Percentiles rank a stretch among this genome's conserved stretches.
Conservation (phyloP, 345 rosid species). For the Aquilaria yunnanensis region DNA sequence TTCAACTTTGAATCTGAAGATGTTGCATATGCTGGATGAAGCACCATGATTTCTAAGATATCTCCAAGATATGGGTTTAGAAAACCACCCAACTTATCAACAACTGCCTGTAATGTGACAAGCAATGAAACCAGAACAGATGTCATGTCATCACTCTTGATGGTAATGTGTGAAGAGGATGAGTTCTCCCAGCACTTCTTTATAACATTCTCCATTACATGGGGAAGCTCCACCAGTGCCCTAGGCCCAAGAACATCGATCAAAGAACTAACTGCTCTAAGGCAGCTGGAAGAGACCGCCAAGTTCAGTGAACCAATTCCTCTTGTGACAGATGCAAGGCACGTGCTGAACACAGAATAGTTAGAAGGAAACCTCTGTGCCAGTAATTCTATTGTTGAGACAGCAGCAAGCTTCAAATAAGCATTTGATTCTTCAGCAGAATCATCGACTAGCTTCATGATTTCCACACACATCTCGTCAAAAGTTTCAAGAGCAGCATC, state of each 20-base stretch:
- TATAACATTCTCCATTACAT: conserved; percentile 58
- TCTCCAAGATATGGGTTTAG: conserved; percentile 81
- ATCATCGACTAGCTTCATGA: conserved; percentile 57
- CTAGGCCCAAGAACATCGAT: conserved; percentile 81
- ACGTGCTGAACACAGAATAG: conserved; percentile 57
- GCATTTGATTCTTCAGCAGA: conserved; percentile 37
- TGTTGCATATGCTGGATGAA: conserved; percentile 48
- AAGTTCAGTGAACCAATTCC: conserved; percentile 50
- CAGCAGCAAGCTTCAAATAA: conserved; percentile 58
- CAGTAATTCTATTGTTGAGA: conserved; percentile 73
- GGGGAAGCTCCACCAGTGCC: conserved; percentile 72
- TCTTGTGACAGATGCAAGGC: conserved; percentile 57
- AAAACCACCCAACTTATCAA: conserved; percentile 89
- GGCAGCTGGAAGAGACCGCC: conserved; percentile 70
- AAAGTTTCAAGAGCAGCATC: conserved; percentile 47
- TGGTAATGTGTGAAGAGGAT: conserved; percentile 14
- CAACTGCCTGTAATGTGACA: conserved; percentile 67
- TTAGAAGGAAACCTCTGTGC: conserved; percentile 59
- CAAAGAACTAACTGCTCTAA: conserved; percentile 65
- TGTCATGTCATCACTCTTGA: conserved; percentile 17
- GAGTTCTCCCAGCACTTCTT: conserved; percentile 32
- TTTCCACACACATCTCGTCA: conserved; percentile 51
- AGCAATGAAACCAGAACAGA: conserved; percentile 63
- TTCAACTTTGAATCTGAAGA: conserved; percentile 59
- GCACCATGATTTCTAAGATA: conserved; percentile 55